Evolutionary conservation across 2,329 filamentous ascomycete genomes (phyloP), one percentile per base, ranked within the genome.

Genomic region (Aspergillus sp.): DNA sequence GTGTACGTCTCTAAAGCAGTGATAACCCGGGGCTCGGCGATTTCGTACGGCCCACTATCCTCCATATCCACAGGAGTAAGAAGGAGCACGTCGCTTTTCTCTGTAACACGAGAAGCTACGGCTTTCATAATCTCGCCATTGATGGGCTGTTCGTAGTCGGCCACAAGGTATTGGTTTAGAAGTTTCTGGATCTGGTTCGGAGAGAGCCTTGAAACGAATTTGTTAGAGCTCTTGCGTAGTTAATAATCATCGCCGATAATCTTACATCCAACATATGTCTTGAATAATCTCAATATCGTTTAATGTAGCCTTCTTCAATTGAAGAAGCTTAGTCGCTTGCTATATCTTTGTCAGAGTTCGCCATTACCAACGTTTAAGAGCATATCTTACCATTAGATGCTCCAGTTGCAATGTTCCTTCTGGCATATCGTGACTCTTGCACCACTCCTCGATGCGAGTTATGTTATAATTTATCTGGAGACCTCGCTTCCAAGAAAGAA

Each of bases 391-490:
- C 95, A 99, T 99, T 66, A 99, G 80, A 81, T 99, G 95, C 81
- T 99, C 95, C 56, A 99, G 84, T 79, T 98, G 93, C 53, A 99
- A 83, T 30, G 93, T 99, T 55, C 95, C 95, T 77, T 99, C 93
- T 1, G 95, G 95, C 93, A 99, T 98, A 68, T 98, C 95, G 74
- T 99, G 96, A 71, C 93, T 96, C 86, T 99, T 99, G 80, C 95
- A 99, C 95, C 95, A 99, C 78, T 99, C 95, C 76, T 99, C 95
- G 62, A 99, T 99, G 57, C 95, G 87, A 22, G 95, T 99, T 75
- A 99, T 99, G 80, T 99, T 99, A 83, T 99, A 99, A 80, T 99
- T 99, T 80, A 99, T 99, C 77, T 99, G 95, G 54, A 99, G 85
- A 67, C 95, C 95, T 75, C 95, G 91, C 83, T 99, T 99, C 95